Evolutionary conservation across 371 early-diverging fungal species (phyloP), one percentile per base, ranked within the genome.

Genomic region (Mucor plumbeus): DNA sequence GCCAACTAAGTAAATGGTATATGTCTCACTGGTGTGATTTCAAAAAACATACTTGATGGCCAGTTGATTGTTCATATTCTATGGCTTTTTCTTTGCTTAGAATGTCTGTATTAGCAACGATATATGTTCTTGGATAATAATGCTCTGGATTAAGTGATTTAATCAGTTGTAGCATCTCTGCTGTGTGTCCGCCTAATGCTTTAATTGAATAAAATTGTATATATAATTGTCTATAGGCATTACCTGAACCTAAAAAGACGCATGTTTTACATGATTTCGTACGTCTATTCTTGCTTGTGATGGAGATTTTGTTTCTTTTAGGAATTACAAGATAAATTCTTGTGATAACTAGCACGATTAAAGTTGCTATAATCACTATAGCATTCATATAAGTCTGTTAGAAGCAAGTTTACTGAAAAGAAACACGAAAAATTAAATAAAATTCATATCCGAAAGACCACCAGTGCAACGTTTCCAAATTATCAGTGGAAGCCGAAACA

Each of bases 161-260:
- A 0, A 90, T 34, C n/a, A 94, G 74, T 38, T 84, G 85, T 11
- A 92, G 64, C 93, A 95, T 93, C 70, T 95, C 95, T 5, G 86
- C 84, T 1, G 93, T 92, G 63, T 93, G 93, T 17, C 93, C 93
- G 34, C 90, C 89, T 86, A 53, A 35, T 35, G 17, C 53, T 53
- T 31, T 31, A 26, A 31, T 53, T 4, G 26, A 31, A 5, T 13
- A 10, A 21, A 21, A 13, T 31, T 26, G 53, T 31, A 9, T 11
- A 58, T 31, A 50, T 39, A 36, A 59, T 47, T n/a, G 14, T 38
- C 21, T 66, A 55, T 62, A n/a, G 57, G 14, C 41, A 10, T 56
- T 41, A 78, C 85, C 85, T 56, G 85, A 85, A 31, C 85, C 85
- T 5, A 85, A 59, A 21, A 85, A 66, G 21, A 85, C 75, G 50